These are phyloP conservation scores for Pythium coloratum DNA, from an alignment of 352 stramenopile species.

Conservation along the genomic window DNA sequence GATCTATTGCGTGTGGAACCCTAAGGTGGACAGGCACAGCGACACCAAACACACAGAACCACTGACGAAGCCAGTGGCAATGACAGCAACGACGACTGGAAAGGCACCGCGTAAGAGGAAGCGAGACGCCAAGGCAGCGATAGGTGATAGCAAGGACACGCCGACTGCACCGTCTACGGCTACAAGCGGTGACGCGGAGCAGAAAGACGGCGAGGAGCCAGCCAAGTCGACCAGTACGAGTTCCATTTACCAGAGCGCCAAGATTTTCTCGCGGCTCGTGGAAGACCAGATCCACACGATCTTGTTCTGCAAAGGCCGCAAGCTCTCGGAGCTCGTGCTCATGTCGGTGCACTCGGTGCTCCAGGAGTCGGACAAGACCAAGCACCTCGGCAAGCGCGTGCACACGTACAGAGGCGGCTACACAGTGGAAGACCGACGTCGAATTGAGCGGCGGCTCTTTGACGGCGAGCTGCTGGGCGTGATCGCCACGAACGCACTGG, in stretches of 20 bases:
- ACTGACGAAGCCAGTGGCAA: neutral
- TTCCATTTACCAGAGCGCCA: constrained; percentile 89
- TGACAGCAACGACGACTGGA: neutral
- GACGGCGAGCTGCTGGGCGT: constrained; percentile 93
- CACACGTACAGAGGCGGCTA: constrained; percentile 97
- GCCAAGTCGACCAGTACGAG: constrained; percentile 38
- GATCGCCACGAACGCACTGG: constrained; percentile 95
- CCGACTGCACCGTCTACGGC: neutral
- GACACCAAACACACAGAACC: neutral
- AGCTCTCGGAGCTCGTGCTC: constrained; percentile 92
- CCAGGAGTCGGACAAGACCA: constrained; percentile 38
- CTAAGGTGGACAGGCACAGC: constrained; percentile 40
- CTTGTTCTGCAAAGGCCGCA: constrained; percentile 94
- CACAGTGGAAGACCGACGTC: constrained; percentile 85
- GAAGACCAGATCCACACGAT: constrained; percentile 90
- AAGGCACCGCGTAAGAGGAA: neutral
- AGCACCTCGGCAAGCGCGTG: constrained; percentile 65
- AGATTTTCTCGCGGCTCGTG: constrained; percentile 92
- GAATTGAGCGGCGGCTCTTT: constrained; percentile 96
- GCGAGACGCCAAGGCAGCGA: constrained; percentile 7
- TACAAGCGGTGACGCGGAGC: constrained; percentile 24
- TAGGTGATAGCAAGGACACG: neutral
- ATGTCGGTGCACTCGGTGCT: constrained; percentile 82
- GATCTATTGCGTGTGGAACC: constrained; percentile 96
- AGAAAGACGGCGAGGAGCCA: constrained; percentile 21